phyloP scores from a whole-genome alignment of 257 asterid genomes.

The Agastache rugosa region DNA sequence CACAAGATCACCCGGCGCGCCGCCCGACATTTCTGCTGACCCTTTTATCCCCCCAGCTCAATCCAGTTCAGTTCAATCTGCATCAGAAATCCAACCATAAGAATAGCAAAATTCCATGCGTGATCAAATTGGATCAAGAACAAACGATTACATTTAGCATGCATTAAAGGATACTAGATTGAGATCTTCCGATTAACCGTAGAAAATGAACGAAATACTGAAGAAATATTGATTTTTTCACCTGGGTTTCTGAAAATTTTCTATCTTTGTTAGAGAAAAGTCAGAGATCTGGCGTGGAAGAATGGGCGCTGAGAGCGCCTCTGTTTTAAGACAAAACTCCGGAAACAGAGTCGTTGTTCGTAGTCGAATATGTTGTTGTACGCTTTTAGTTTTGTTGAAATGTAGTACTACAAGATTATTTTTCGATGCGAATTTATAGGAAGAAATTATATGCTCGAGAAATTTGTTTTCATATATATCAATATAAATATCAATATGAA shows the following conservation, averaged over 20 bases:
- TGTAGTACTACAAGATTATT: neutral
- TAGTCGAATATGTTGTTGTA: neutral
- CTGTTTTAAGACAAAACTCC: slow-evolving; percentile 28
- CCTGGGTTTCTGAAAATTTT: slow-evolving; percentile 32
- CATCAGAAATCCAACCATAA: slow-evolving; percentile 7
- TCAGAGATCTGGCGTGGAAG: slow-evolving; percentile 63
- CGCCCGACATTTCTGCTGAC: slow-evolving; percentile 65
- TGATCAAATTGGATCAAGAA: slow-evolving; percentile 48
- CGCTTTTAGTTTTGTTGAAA: slow-evolving; percentile 35
- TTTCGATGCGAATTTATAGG: neutral
- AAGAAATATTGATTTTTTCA: slow-evolving; percentile 7
- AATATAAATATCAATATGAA: neutral
- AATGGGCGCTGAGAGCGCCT: slow-evolving; percentile 35
- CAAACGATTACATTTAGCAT: slow-evolving; percentile 4
- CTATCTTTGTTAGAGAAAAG: slow-evolving; percentile 34
- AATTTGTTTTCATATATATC: neutral
- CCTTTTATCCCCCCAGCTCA: slow-evolving; percentile 28
- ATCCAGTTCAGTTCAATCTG: slow-evolving; percentile 37
- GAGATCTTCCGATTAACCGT: slow-evolving; percentile 32
- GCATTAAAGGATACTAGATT: neutral
- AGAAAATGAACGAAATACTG: neutral
- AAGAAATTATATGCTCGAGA: neutral
- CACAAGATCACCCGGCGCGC: slow-evolving; percentile 93
- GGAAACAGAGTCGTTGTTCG: slow-evolving; percentile 32
- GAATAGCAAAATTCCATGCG: slow-evolving; percentile 5